phyloP scores from a whole-genome alignment of 2,329 filamentous ascomycete species.

The Fusarium miscanthi region DNA sequence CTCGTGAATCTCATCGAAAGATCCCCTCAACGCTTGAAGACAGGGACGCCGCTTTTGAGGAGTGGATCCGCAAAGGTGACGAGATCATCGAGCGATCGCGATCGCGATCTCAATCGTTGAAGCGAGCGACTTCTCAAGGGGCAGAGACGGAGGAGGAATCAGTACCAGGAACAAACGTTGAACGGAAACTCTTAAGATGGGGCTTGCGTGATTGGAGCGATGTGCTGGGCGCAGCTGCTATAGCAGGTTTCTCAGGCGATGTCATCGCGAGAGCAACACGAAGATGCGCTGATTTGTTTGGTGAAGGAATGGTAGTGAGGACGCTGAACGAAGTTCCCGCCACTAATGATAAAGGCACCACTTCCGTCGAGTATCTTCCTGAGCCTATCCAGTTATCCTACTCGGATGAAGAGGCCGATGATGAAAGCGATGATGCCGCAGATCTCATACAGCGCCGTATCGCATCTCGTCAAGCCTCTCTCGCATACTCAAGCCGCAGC shows the following conservation, averaged over 20 bases:
- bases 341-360: conserved; percentile 39
- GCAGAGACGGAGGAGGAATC: conserved; percentile 30
- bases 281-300: conserved; percentile 81
- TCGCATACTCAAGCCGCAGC: conserved; percentile 44
- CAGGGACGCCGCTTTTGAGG: conserved; percentile 49
- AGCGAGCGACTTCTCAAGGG: conserved; percentile 28
- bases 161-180: conserved; percentile 29
- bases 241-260: conserved; percentile 74
- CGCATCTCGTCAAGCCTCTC: conserved; percentile 48
- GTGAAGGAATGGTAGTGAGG: conserved; percentile 74
- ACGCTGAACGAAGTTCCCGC: conserved; percentile 58
- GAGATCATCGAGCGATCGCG: conserved; percentile 38
- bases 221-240: conserved; percentile 79
- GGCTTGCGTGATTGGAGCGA: conserved; percentile 84
- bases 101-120: conserved; percentile 23
- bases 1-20: conserved; percentile 53
- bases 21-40: conserved; percentile 43
- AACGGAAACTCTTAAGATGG: conserved; percentile 50
- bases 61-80: conserved; percentile 50
- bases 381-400: conserved; percentile 42
- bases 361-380: conserved; percentile 47
- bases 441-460: conserved; percentile 46
- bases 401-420: conserved; percentile 39
- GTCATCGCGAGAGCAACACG: conserved; percentile 76
- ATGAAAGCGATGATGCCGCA: conserved; percentile 43